These are phyloP conservation scores for Blastocystis sp. DNA, from an alignment of 352 stramenopile genomes.

Conservation along the genomic window DNA sequence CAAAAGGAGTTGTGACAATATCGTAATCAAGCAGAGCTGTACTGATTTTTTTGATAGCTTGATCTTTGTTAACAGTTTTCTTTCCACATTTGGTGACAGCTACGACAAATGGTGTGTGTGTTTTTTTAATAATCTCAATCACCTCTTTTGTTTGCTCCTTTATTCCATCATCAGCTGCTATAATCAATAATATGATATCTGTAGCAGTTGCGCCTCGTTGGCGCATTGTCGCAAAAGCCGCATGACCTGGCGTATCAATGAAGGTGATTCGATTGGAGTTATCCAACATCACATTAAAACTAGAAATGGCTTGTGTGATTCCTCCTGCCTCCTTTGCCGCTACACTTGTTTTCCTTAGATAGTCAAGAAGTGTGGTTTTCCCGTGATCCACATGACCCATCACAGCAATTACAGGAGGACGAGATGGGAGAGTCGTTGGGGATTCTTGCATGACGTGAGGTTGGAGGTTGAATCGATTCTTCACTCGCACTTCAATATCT, in stretches of 20 bases:
- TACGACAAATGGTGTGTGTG: slow-evolving; percentile 88
- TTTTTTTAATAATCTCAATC: slow-evolving; percentile 84
- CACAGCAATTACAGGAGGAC: slow-evolving; percentile 91
- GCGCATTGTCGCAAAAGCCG: slow-evolving; percentile 97
- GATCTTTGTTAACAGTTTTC: slow-evolving; percentile 69
- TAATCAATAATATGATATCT: slow-evolving; percentile 90
- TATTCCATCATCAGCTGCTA: slow-evolving; percentile 94
- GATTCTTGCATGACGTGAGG: slow-evolving; percentile 13
- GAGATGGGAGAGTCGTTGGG: slow-evolving; percentile 66
- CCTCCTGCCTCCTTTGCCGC: slow-evolving; percentile 85
- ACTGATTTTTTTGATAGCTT: slow-evolving; percentile 69
- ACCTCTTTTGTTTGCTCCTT: slow-evolving; percentile 93
- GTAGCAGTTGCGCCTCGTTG: slow-evolving; percentile 88
- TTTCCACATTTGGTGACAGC: slow-evolving; percentile 93
- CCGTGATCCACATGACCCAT: slow-evolving; percentile 99
- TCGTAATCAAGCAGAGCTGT: slow-evolving; percentile 77
- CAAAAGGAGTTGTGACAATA: slow-evolving; percentile 84
- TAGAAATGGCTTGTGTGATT: slow-evolving; percentile 96
- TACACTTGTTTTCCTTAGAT: slow-evolving; percentile 78
- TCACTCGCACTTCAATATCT: slow-evolving; percentile 10
- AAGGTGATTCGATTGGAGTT: slow-evolving; percentile 81
- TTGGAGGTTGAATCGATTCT: slow-evolving; percentile 56
- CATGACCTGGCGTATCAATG: slow-evolving; percentile 97
- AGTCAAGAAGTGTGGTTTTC: slow-evolving; percentile 97
- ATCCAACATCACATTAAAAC: slow-evolving; percentile 83